Percentiles rank a stretch among this genome's conserved stretches.
These are phyloP conservation scores for Didymella pomorum DNA, from an alignment of 2,329 filamentous ascomycete species.

Conservation along the genomic window DNA sequence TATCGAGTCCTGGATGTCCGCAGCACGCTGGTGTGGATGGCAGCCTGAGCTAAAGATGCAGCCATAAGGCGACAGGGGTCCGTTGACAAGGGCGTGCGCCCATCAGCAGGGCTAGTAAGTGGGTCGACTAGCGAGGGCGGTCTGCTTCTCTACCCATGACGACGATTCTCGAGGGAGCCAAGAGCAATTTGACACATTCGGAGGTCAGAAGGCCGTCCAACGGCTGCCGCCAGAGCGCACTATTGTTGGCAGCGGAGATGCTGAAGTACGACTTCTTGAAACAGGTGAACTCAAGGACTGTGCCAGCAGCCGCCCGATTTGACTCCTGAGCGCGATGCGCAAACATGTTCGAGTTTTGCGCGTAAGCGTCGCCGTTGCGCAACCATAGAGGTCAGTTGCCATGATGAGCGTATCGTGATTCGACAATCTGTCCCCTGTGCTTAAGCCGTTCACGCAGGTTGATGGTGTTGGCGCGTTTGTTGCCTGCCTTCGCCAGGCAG, in stretches of 20 bases:
- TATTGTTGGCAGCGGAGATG: constrained; percentile 27
- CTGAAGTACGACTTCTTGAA: constrained; percentile 20
- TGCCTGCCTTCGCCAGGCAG: constrained; percentile 23
- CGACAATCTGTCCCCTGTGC: constrained; percentile 31
- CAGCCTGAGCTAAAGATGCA: constrained; percentile 34
- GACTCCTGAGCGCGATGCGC: constrained; percentile 31
- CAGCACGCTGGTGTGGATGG: constrained; percentile 34
- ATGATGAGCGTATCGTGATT: constrained; percentile 18
- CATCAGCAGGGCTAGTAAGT: constrained; percentile 28
- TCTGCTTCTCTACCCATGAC: constrained; percentile 41
- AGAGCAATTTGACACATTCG: constrained; percentile 30
- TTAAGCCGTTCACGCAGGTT: constrained; percentile 28
- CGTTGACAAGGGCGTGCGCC: constrained; percentile 18
- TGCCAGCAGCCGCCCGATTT: constrained; percentile 36
- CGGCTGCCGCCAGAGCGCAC: constrained; percentile 23
- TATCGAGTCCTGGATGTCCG: constrained; percentile 33
- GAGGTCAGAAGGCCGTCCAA: constrained; percentile 35
- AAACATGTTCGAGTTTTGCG: constrained; percentile 26
- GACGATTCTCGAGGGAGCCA: constrained; percentile 28
- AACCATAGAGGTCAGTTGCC: constrained; percentile 25
- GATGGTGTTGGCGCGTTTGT: constrained; percentile 25
- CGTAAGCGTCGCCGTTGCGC: constrained; percentile 15
- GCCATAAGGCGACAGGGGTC: constrained; percentile 19
- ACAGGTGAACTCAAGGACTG: constrained; percentile 22
- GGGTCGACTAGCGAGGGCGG: constrained; percentile 43